A percentile compares a stretch with the other conserved stretches of the same genome.
Evolutionary conservation across 2,329 filamentous ascomycete genomes (phyloP).

Genomic region (Alternaria sp.): DNA sequence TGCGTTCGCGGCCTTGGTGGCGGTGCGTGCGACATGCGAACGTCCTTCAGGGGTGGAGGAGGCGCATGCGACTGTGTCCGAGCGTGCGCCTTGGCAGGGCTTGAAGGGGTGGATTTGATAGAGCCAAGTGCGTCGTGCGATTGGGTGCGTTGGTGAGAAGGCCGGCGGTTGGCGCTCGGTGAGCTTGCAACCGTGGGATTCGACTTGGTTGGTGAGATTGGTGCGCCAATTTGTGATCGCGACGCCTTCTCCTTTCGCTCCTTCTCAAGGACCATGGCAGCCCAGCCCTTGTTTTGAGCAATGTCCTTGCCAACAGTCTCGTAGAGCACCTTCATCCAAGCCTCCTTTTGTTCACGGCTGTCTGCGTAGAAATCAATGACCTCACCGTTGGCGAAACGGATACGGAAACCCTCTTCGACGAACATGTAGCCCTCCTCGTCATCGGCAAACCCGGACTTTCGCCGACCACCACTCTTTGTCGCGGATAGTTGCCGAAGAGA

Average conservation of each 20-base stretch:
- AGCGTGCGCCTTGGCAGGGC: slow-evolving; percentile 45
- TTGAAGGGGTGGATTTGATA: slow-evolving; percentile 39
- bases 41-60: slow-evolving; percentile 44
- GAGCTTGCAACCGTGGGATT: slow-evolving; percentile 30
- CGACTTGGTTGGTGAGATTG: slow-evolving; percentile 31
- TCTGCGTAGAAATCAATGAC: slow-evolving; percentile 99
- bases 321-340: slow-evolving; percentile 88
- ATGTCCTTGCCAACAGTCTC: slow-evolving; percentile 71
- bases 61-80: slow-evolving; percentile 45
- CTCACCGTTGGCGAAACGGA: slow-evolving; percentile 97
- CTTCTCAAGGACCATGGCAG: slow-evolving; percentile 65
- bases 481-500: slow-evolving; percentile 81
- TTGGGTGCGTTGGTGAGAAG: slow-evolving; percentile 41
- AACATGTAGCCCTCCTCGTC: slow-evolving; percentile 99
- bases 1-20: slow-evolving; percentile 43
- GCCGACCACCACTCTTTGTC: slow-evolving; percentile 78
- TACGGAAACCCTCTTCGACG: slow-evolving; percentile 97
- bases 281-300: slow-evolving; percentile 65
- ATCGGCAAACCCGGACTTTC: slow-evolving; percentile 94
- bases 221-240: slow-evolving; percentile 34
- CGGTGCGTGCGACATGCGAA: slow-evolving; percentile 36
- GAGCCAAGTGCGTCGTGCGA: slow-evolving; percentile 37
- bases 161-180: slow-evolving; percentile 24
- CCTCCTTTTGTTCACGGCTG: slow-evolving; percentile 83
- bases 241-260: slow-evolving; percentile 50